Percentiles rank a stretch among this genome's conserved stretches.
Conservation (phyloP, 306 rosid genomes). For the Benincasa hispida region DNA sequence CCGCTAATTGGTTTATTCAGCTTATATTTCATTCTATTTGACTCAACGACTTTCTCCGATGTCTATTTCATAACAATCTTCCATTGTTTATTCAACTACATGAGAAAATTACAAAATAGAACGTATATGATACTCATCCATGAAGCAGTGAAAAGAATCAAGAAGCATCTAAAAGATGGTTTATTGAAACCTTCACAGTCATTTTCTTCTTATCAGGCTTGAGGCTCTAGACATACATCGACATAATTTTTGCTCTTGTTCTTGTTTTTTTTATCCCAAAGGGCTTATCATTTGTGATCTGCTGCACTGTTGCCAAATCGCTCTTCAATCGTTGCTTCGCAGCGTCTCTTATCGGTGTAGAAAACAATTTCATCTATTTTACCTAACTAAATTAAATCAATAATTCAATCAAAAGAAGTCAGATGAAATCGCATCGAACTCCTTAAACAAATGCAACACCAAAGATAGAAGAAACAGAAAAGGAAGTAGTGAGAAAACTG, state of each 20-base stretch:
- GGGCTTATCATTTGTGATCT: too few species aligned
- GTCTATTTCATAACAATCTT: slow-evolving; percentile 83
- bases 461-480: too few species aligned
- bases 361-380: background rate
- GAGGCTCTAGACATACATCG: slow-evolving; percentile 69
- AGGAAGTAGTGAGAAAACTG: too few species aligned
- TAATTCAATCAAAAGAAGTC: too few species aligned
- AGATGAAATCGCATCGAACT: too few species aligned
- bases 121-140: slow-evolving; percentile 26
- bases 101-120: background rate
- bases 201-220: background rate
- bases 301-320: too few species aligned
- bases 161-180: background rate
- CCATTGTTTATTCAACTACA: slow-evolving; percentile 44
- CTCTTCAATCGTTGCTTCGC: slow-evolving; percentile 40
- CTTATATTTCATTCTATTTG: too few species aligned
- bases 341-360: slow-evolving; percentile 38
- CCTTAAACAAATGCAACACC: too few species aligned
- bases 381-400: too few species aligned
- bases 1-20: too few species aligned
- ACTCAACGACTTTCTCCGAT: slow-evolving; percentile 77
- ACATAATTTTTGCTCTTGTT: slow-evolving; percentile 68
- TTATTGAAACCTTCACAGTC: slow-evolving; percentile 30
- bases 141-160: background rate
- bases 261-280: slow-evolving; percentile 27